Conservation (phyloP, 331 rosid genomes). For the Erythrophleum ivorense region DNA sequence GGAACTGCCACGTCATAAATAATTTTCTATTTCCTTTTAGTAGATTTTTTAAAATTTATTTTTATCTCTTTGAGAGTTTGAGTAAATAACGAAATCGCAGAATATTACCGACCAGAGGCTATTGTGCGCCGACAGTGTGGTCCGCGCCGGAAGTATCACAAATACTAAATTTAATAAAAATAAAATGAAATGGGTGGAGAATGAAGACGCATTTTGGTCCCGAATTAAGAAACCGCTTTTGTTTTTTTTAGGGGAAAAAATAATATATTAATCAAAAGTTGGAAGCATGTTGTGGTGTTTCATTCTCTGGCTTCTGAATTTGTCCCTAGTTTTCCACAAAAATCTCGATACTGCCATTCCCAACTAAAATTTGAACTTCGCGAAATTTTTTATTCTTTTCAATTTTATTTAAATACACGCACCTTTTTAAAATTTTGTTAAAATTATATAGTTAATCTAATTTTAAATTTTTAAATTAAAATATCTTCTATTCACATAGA, state of each 20-base stretch:
- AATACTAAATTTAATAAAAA: neutral
- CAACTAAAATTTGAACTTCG: neutral
- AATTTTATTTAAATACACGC: no score
- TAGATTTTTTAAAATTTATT: neutral
- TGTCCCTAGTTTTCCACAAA: conserved; percentile 36
- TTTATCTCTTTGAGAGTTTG: neutral
- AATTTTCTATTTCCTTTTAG: conserved; percentile 20
- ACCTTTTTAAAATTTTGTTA: no score
- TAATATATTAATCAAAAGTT: conserved; percentile 28
- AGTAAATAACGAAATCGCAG: neutral
- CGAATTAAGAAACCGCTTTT: conserved; percentile 45
- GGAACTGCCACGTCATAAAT: conserved; percentile 42
- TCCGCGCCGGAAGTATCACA: conserved; percentile 42
- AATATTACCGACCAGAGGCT: conserved; percentile 38
- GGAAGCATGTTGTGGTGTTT: conserved; percentile 35
- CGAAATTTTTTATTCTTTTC: neutral
- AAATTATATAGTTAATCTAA: no score
- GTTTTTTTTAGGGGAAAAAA: neutral
- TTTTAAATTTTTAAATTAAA: no score
- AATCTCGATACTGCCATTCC: conserved; percentile 54
- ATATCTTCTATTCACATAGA: no score
- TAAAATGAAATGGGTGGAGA: neutral
- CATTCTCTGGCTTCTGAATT: conserved; percentile 37
- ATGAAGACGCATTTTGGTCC: conserved; percentile 29
- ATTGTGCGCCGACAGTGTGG: conserved; percentile 44